phyloP scores from a whole-genome alignment of 129 eudicot species.

The Tagetes erecta region DNA sequence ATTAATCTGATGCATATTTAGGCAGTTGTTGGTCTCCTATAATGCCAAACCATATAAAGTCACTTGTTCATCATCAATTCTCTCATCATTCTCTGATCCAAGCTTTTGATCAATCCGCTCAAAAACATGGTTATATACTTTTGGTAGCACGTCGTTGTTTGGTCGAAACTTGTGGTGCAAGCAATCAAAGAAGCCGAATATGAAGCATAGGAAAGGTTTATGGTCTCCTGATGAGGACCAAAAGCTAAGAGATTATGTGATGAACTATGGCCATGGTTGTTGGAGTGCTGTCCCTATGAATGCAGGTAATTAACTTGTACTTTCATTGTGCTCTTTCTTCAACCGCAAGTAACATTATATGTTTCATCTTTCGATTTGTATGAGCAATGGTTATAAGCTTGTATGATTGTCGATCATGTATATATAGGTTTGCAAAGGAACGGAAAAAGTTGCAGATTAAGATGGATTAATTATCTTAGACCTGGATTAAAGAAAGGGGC shows the following conservation, averaged over 20 bases:
- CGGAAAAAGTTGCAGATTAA: slow-evolving; percentile 90
- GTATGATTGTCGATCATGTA: not conserved
- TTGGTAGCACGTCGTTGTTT: not conserved
- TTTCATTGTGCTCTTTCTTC: slow-evolving; percentile 16
- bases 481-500: slow-evolving; percentile 80
- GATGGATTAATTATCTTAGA: slow-evolving; percentile 88
- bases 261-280: slow-evolving; percentile 78
- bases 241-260: slow-evolving; percentile 66
- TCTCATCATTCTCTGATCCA: slow-evolving; percentile 23
- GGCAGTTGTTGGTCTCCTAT: slow-evolving; percentile 17
- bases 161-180: slow-evolving; percentile 44
- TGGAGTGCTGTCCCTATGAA: slow-evolving; percentile 76
- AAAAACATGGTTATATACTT: not conserved
- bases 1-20: slow-evolving; percentile 6
- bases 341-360: not conserved
- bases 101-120: not conserved
- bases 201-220: slow-evolving; percentile 69
- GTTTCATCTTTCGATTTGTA: not conserved
- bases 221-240: slow-evolving; percentile 96
- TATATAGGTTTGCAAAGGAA: slow-evolving; percentile 69
- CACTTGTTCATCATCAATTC: slow-evolving; percentile 29
- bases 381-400: not conserved
- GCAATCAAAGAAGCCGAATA: slow-evolving; percentile 44
- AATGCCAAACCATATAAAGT: slow-evolving; percentile 12
- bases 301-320: slow-evolving; percentile 63